Percentiles rank a stretch among this genome's conserved stretches.
Conservation (phyloP, 2,329 filamentous ascomycete species). For the Chaetomiaceae sp. region DNA sequence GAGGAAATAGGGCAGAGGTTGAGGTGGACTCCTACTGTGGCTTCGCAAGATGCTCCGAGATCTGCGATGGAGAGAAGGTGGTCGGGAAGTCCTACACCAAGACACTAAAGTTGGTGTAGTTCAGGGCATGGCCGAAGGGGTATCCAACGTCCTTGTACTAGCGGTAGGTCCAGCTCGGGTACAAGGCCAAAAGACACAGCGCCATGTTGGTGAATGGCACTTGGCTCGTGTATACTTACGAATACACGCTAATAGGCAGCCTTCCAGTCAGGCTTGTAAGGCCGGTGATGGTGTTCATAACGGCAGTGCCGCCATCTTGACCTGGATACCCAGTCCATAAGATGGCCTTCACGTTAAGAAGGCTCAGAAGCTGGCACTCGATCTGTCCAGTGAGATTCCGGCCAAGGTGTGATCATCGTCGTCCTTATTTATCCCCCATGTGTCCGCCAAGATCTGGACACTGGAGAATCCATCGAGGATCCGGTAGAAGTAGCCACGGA, state of each 20-base stretch:
- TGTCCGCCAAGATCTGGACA: too few species aligned
- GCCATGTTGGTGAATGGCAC: slow-evolving; percentile 54
- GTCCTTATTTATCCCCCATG: too few species aligned
- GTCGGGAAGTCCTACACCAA: slow-evolving; percentile 11
- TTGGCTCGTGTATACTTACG: slow-evolving; percentile 44
- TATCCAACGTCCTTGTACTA: slow-evolving; percentile 52
- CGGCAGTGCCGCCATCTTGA: slow-evolving; percentile 52
- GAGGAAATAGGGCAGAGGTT: slow-evolving; percentile 42
- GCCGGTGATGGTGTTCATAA: slow-evolving; percentile 52
- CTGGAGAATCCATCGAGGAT: too few species aligned
- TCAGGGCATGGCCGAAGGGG: slow-evolving; percentile 52
- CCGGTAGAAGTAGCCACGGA: too few species aligned
- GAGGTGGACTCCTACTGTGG: slow-evolving; percentile 33
- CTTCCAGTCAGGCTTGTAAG: slow-evolving; percentile 47
- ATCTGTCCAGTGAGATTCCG: too few species aligned
- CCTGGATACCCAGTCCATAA: slow-evolving; percentile 58
- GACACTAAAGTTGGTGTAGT: slow-evolving; percentile 49
- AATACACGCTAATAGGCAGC: slow-evolving; percentile 53
- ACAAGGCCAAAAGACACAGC: slow-evolving; percentile 32
- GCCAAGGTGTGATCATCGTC: too few species aligned
- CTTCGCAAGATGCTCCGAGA: slow-evolving; percentile 32
- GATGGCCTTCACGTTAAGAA: slow-evolving; percentile 46
- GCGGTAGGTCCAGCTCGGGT: slow-evolving; percentile 53
- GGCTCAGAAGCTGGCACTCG: slow-evolving; percentile 43
- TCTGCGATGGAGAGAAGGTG: slow-evolving; percentile 34